Percentiles rank a stretch among this genome's conserved stretches.
Conservation (phyloP, 768 basidiomycete species). For the Phlebiopsis flavidoalba region DNA sequence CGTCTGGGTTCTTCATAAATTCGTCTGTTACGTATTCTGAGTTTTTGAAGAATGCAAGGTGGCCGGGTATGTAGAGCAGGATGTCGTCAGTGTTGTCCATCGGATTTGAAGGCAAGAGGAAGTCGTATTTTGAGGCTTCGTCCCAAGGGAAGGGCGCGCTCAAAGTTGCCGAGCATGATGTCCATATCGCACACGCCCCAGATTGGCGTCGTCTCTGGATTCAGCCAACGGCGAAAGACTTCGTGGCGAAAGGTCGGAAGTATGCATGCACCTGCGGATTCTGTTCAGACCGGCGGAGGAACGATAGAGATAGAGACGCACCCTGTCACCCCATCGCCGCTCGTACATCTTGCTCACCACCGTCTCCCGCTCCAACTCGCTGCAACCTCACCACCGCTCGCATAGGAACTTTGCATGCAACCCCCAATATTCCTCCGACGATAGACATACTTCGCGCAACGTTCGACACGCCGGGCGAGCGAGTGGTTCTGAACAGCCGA, state of each 20-base stretch:
- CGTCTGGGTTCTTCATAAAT: background rate
- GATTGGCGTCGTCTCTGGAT: background rate
- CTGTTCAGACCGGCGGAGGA: background rate
- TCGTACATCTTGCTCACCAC: constrained; percentile 1
- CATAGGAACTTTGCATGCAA: background rate
- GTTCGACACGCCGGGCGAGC: background rate
- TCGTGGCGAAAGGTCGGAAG: constrained; percentile 1
- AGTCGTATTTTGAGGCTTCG: background rate
- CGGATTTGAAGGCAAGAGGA: background rate
- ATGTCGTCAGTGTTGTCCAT: background rate
- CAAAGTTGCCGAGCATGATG: constrained; percentile 1
- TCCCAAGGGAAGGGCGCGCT: constrained; percentile 3
- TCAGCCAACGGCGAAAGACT: background rate
- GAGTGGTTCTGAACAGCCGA: background rate
- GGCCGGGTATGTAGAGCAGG: constrained; percentile 1
- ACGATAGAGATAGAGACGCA: background rate
- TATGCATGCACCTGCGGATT: background rate
- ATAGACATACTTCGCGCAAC: background rate
- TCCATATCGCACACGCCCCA: constrained; percentile 5
- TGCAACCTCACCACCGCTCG: constrained; percentile 1
- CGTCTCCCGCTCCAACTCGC: background rate
- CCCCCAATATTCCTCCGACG: background rate
- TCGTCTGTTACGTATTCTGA: background rate
- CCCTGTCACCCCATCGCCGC: background rate
- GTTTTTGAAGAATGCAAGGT: background rate